Conservation (phyloP, 2,329 filamentous ascomycete species). For the Teratosphaeria destructans region DNA sequence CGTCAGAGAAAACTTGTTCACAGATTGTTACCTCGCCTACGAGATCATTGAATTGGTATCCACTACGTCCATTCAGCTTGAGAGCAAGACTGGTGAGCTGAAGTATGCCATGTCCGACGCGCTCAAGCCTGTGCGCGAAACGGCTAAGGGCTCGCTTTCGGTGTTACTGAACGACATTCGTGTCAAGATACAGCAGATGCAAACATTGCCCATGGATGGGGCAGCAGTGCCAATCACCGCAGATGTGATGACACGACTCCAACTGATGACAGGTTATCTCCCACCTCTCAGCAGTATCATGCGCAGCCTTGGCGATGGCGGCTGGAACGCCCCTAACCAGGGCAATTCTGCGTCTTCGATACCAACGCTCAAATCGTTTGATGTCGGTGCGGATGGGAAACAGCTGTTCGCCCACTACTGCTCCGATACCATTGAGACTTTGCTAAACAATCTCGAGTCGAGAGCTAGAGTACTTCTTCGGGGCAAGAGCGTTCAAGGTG, state of each 20-base stretch:
- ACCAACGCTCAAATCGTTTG: constrained; percentile 66
- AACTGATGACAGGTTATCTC: constrained; percentile 78
- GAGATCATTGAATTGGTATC: constrained; percentile 90
- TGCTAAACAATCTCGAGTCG: constrained; percentile 64
- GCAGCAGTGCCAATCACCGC: constrained; percentile 66
- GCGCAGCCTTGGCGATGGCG: constrained; percentile 83
- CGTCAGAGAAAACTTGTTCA: constrained; percentile 74
- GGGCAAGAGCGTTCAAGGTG: constrained; percentile 67
- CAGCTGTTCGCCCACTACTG: constrained; percentile 86
- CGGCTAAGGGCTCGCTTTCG: constrained; percentile 73
- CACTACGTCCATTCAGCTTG: constrained; percentile 65
- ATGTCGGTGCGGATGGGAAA: constrained; percentile 78
- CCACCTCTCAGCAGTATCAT: constrained; percentile 80
- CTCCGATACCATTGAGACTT: constrained; percentile 72
- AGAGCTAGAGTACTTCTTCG: constrained; percentile 66
- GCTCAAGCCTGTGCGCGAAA: constrained; percentile 81
- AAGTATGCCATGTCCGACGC: constrained; percentile 75
- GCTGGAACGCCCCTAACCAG: constrained; percentile 56
- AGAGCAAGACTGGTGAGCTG: constrained; percentile 73
- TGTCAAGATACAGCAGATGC: constrained; percentile 54
- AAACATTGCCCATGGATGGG: constrained; percentile 65
- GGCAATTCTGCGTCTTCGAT: constrained; percentile 52
- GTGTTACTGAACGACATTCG: constrained; percentile 78
- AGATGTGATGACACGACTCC: constrained; percentile 76
- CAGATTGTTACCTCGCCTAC: constrained; percentile 90